Conservation (phyloP, 495 filamentous ascomycete species). For the Neurospora tetraspora region DNA sequence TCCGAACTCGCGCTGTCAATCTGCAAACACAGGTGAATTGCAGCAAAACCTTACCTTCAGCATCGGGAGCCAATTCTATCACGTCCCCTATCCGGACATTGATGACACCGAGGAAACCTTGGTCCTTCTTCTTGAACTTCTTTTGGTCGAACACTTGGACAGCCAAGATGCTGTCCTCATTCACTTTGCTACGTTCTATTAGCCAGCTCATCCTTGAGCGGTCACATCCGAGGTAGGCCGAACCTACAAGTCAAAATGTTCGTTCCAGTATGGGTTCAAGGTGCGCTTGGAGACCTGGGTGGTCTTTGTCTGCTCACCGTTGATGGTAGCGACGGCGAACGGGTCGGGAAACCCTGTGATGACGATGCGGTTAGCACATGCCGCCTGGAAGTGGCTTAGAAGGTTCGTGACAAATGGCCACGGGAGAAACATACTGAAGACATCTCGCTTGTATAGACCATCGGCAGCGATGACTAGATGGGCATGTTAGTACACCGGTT, state of each 20-base stretch:
- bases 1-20: neutral
- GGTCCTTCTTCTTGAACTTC: slow-evolving; percentile 99
- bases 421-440: slow-evolving; percentile 64
- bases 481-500: slow-evolving; percentile 9
- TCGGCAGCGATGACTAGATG: slow-evolving; percentile 91
- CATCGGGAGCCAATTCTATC: slow-evolving; percentile 77
- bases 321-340: slow-evolving; percentile 92
- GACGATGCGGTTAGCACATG: neutral
- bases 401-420: slow-evolving; percentile 11
- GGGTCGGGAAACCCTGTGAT: slow-evolving; percentile 84
- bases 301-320: slow-evolving; percentile 92
- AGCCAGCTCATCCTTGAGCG: slow-evolving; percentile 8
- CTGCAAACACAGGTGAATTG: neutral
- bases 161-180: slow-evolving; percentile 89
- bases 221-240: neutral
- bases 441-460: slow-evolving; percentile 97
- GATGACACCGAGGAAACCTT: slow-evolving; percentile 95
- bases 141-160: slow-evolving; percentile 99
- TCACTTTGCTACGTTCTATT: slow-evolving; percentile 54
- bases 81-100: slow-evolving; percentile 92
- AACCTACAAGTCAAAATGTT: slow-evolving; percentile 89
- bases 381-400: neutral
- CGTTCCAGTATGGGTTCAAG: slow-evolving; percentile 98
- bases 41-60: slow-evolving; percentile 62
- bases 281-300: slow-evolving; percentile 95